Evolutionary conservation across 371 early-diverging fungal genomes (phyloP).

Genomic region (Parasitella parasitica): DNA sequence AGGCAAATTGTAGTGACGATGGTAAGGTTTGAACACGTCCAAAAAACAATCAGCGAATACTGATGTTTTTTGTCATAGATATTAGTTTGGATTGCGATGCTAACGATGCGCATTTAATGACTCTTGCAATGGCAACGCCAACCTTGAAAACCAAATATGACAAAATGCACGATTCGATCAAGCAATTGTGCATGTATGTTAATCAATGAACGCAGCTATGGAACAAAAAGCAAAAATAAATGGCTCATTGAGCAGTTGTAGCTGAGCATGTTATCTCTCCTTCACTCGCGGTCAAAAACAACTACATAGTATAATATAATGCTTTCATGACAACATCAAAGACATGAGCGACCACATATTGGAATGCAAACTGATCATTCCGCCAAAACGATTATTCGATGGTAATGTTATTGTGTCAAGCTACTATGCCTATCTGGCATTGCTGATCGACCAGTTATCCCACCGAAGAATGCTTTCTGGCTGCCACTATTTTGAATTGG

Average conservation of each 20-base stretch:
- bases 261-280: constrained; percentile 3
- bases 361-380: constrained; percentile 2
- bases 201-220: neutral
- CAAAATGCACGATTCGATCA: too few relatives aligned
- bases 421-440: too few relatives aligned
- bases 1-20: too few relatives aligned
- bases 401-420: constrained; percentile 3
- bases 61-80: too few relatives aligned
- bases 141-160: too few relatives aligned
- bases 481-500: constrained; percentile 5
- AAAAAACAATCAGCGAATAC: too few relatives aligned
- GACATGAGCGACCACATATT: neutral
- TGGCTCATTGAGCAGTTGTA: neutral
- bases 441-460: neutral
- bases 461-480: constrained; percentile 7
- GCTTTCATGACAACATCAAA: neutral
- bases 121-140: too few relatives aligned
- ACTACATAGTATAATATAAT: neutral
- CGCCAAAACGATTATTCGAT: constrained; percentile 2
- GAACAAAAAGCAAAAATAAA: neutral
- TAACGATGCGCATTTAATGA: too few relatives aligned
- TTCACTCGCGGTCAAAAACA: neutral
- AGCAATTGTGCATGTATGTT: constrained; percentile 6
- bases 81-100: too few relatives aligned
- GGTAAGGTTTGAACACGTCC: too few relatives aligned